These are phyloP conservation scores for Phytophthora boehmeriae DNA, from an alignment of 352 stramenopile species.

Conservation along the genomic window DNA sequence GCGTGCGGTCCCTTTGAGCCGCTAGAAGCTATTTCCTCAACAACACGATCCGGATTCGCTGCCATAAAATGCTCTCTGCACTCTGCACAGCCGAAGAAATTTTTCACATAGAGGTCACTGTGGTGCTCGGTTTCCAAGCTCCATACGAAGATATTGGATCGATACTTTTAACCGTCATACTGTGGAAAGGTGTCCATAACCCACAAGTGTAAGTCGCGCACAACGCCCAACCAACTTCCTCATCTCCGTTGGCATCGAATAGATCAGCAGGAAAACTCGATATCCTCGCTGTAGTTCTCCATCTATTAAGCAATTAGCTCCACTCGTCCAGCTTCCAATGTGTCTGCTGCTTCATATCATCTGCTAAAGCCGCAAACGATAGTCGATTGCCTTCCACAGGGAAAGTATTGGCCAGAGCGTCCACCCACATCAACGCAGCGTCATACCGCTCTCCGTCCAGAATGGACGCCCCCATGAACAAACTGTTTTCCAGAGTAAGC, in stretches of 20 bases:
- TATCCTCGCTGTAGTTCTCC: slow-evolving; percentile 43
- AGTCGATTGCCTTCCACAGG: slow-evolving; percentile 63
- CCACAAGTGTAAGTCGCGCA: slow-evolving; percentile 79
- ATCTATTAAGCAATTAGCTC: slow-evolving; percentile 49
- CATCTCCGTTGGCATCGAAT: slow-evolving; percentile 37
- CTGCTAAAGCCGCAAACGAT: slow-evolving; percentile 44
- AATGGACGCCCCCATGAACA: slow-evolving; percentile 61
- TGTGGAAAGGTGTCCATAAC: slow-evolving; percentile 80
- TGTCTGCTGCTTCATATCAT: slow-evolving; percentile 35
- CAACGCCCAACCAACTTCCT: slow-evolving; percentile 45
- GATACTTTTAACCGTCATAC: slow-evolving; percentile 43
- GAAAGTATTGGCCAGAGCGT: slow-evolving; percentile 54
- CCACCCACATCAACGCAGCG: slow-evolving; percentile 56
- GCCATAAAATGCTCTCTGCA: slow-evolving; percentile 71
- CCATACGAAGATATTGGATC: slow-evolving; percentile 10
- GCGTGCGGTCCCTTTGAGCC: slow-evolving; percentile 45
- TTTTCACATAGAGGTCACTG: slow-evolving; percentile 57
- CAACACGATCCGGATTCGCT: slow-evolving; percentile 56
- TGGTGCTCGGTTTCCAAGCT: slow-evolving; percentile 48
- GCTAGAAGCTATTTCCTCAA: slow-evolving; percentile 37
- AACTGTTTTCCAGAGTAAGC: slow-evolving; percentile 64
- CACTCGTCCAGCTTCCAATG: slow-evolving; percentile 52
- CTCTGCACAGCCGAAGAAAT: slow-evolving; percentile 75
- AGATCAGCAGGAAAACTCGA: slow-evolving; percentile 62
- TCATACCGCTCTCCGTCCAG: slow-evolving; percentile 62